Conservation (phyloP, 148 eudicot species). For the Selenicereus undatus region DNA sequence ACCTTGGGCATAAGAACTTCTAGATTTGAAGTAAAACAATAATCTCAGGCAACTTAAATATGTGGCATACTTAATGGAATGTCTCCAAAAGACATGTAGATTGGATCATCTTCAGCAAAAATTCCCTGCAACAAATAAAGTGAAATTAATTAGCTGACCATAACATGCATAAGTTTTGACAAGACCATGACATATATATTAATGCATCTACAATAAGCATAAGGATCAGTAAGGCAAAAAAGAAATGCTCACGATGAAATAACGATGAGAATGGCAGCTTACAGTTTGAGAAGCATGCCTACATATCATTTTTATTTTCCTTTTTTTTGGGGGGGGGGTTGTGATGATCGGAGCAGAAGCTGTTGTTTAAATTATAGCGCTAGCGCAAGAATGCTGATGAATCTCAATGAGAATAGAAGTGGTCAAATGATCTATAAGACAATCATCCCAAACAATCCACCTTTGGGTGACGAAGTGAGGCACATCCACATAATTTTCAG, state of each 20-base stretch:
- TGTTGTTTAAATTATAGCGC: neutral
- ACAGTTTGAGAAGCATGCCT: neutral
- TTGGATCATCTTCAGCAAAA: slow-evolving; percentile 81
- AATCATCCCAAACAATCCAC: no score
- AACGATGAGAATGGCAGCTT: neutral
- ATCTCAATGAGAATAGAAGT: neutral
- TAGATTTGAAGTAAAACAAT: slow-evolving; percentile 31
- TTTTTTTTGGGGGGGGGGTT: neutral
- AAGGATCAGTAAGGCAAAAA: neutral
- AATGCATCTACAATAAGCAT: neutral
- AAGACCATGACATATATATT: neutral
- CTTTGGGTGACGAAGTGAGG: neutral
- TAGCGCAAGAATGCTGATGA: neutral
- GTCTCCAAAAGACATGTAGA: slow-evolving; percentile 89
- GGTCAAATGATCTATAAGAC: neutral
- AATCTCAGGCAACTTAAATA: slow-evolving; percentile 37
- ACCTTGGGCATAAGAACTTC: slow-evolving; percentile 12
- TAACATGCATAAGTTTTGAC: no score
- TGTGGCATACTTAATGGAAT: slow-evolving; percentile 88
- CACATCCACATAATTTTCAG: neutral
- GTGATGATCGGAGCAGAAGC: neutral
- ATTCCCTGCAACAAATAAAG: slow-evolving; percentile 58
- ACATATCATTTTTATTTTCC: neutral
- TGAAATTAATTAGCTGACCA: no score
- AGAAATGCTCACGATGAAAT: neutral